These are phyloP conservation scores for Gentiana macrophylla DNA, from an alignment of 257 asterid species.

Conservation along the genomic window DNA sequence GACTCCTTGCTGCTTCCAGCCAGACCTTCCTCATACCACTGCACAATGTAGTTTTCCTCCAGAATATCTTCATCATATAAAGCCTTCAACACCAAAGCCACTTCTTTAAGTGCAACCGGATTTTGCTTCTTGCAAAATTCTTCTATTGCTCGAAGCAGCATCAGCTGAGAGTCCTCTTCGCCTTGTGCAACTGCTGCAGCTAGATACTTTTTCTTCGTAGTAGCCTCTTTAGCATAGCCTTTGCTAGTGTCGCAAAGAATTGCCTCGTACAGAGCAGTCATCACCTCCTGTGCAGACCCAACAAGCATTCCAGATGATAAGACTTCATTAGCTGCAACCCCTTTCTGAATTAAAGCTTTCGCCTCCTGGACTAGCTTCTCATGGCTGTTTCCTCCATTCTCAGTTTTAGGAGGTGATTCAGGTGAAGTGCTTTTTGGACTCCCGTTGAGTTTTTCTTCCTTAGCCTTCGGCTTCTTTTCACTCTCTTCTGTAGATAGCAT, in stretches of 20 bases:
- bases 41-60: conserved; percentile 31
- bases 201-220: conserved; percentile 23
- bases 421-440: conserved; percentile 15
- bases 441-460: conserved; percentile 8
- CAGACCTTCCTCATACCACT: conserved; percentile 26
- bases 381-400: conserved; percentile 12
- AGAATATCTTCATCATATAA: conserved; percentile 27
- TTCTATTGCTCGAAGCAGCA: conserved; percentile 25
- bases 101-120: conserved; percentile 23
- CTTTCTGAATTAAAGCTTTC: conserved; percentile 16
- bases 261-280: conserved; percentile 24
- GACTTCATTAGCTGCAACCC: conserved; percentile 16
- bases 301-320: conserved; percentile 18
- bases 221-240: conserved; percentile 25
- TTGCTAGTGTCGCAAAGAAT: conserved; percentile 21
- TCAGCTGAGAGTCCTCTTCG: conserved; percentile 12
- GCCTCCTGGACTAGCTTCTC: conserved; percentile 22
- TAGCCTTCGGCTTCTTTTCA: conserved; percentile 29
- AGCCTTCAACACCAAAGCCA: conserved; percentile 27
- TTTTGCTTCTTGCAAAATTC: conserved; percentile 22
- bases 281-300: conserved; percentile 26
- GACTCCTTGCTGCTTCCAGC: conserved; percentile 15
- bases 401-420: neutral
- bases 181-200: conserved; percentile 21
- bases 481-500: conserved; percentile 46